Base-by-base conservation (phyloP, 1,139 yeast genomes). In the Candida glucosophila region DNA sequence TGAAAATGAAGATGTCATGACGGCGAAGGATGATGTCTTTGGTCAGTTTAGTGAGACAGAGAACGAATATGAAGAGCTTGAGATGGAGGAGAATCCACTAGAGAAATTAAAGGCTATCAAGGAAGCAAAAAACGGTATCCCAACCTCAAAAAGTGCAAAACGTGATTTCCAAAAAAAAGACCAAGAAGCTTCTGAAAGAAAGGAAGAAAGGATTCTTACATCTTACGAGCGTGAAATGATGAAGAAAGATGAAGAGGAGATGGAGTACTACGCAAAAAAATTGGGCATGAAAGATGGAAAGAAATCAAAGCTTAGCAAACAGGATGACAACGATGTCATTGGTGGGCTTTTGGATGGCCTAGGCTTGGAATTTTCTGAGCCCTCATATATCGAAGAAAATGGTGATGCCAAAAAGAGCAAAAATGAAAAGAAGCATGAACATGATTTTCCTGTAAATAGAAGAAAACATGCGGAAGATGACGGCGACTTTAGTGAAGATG, bases 211-310 rank as follows among this genome's bases (percentile, higher is more conserved):
- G 24, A 15, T 30, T 24, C 28, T 4, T 19, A 61, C 14, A 41
- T 66, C 63, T 2, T 57, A 55, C 8, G 71, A 70, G 14, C 52
- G 56, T 13, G 67, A 66, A 10, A 54, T 66, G 18, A 49, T 69
- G 41, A 59, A 59, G 26, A 64, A 68, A 35, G 94, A 83, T 41
- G 92, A 83, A 30, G 75, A 73, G 27, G 95, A 88, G 24, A 75
- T 85, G 54, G 75, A 69, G 14, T 85, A 77, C 44, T 88, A 85
- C 46, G 90, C 95, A 4, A 80, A 79, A 35, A 77, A 80, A 40
- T 61, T 88, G 12, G 94, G 94, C 2, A 48, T 80, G 38, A 81
- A 78, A 41, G 57, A 66, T 12, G 71, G 70, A 3, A 65, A 58
- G 29, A 51, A 51, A 8, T 34, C 57, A 5, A 58, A 54, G 28